These are phyloP conservation scores for Pseudocercospora crystallina DNA, from an alignment of 2,329 filamentous ascomycete genomes.

Conservation along the genomic window DNA sequence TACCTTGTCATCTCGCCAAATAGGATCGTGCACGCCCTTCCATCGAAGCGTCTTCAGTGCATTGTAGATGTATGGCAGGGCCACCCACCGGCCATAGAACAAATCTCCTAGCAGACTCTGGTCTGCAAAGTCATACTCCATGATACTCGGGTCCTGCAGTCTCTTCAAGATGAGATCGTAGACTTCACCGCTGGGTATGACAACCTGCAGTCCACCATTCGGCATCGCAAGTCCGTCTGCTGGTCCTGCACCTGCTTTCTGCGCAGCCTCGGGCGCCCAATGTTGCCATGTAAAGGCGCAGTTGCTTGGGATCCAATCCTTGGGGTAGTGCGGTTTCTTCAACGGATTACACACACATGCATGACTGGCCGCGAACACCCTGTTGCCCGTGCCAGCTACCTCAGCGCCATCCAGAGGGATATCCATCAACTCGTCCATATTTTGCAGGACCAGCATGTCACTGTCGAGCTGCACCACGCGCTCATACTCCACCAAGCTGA, in stretches of 20 bases:
- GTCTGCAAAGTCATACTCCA: constrained; percentile 60
- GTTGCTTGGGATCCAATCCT: constrained; percentile 64
- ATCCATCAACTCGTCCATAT: constrained; percentile 95
- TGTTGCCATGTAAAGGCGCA: constrained; percentile 64
- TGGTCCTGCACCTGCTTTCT: constrained; percentile 51
- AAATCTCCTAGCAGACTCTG: constrained; percentile 59
- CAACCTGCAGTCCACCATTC: constrained; percentile 62
- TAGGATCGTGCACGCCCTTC: constrained; percentile 56
- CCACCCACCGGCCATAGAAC: constrained; percentile 59
- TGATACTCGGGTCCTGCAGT: constrained; percentile 47
- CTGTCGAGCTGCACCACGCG: constrained; percentile 82
- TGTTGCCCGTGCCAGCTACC: constrained; percentile 53
- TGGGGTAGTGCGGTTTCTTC: constrained; percentile 74
- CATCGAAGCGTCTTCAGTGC: constrained; percentile 60
- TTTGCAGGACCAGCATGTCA: constrained; percentile 79
- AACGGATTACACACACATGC: constrained; percentile 86
- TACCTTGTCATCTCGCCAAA: constrained; percentile 61
- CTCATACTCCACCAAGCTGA: constrained; percentile 72
- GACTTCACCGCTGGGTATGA: constrained; percentile 55
- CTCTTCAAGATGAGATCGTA: constrained; percentile 54
- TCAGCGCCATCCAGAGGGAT: constrained; percentile 64
- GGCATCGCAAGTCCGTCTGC: constrained; percentile 56
- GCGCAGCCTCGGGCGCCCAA: constrained; percentile 49
- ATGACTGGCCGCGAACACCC: constrained; percentile 79
- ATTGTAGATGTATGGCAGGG: constrained; percentile 61